Percentiles rank a stretch among this genome's conserved stretches.
Evolutionary conservation across 2,329 filamentous ascomycete species (phyloP).

Genomic region (Fusarium newnesense): DNA sequence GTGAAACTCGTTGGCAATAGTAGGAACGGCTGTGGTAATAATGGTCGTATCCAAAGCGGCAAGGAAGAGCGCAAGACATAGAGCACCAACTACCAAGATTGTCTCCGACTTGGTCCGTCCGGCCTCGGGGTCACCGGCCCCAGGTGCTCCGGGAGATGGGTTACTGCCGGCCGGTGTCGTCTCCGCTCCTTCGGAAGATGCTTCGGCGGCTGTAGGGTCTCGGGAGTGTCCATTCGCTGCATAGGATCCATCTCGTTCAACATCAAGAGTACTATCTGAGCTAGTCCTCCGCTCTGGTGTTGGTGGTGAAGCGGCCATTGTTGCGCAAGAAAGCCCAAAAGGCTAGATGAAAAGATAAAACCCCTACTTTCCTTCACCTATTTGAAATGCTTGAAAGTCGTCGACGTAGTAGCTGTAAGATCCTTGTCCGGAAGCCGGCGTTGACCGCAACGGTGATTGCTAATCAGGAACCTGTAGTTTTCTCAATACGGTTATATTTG

Average conservation of each 20-base stretch:
- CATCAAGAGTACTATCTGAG: constrained; percentile 45
- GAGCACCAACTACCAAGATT: constrained; percentile 53
- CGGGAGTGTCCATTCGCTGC: neutral
- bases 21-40: constrained; percentile 73
- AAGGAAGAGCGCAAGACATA: constrained; percentile 61
- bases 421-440: constrained; percentile 32
- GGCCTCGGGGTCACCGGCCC: constrained; percentile 47
- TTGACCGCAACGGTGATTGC: constrained; percentile 30
- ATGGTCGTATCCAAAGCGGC: constrained; percentile 70
- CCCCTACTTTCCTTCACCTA: neutral
- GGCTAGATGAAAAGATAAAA: neutral
- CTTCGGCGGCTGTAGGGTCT: constrained; percentile 7
- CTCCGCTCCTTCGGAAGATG: constrained; percentile 18
- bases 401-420: constrained; percentile 23
- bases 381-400: constrained; percentile 1
- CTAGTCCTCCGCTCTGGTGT: constrained; percentile 39
- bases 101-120: constrained; percentile 53
- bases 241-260: constrained; percentile 38
- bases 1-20: constrained; percentile 70
- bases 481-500: neutral
- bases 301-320: constrained; percentile 24
- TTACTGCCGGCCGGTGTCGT: constrained; percentile 12
- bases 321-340: constrained; percentile 5
- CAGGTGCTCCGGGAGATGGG: constrained; percentile 16
- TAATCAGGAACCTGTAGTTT: constrained; percentile 20